phyloP scores from a whole-genome alignment of 495 filamentous ascomycete species.

The Glutinoglossum americanum region DNA sequence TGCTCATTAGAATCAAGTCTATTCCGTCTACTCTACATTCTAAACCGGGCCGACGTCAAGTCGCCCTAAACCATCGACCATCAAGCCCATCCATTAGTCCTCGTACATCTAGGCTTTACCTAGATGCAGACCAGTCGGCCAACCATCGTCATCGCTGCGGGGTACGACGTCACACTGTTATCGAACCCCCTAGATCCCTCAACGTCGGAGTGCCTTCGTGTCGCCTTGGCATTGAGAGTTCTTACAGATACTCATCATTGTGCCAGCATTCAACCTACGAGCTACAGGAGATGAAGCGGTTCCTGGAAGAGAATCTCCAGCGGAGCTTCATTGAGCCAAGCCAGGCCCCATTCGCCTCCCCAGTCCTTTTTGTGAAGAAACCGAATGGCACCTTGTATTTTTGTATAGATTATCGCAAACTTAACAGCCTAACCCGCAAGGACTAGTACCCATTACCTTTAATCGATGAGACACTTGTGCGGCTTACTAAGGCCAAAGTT shows the following conservation, averaged over 20 bases:
- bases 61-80: too few species aligned
- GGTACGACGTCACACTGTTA: too few species aligned
- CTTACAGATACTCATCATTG: not conserved
- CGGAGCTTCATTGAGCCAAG: slow-evolving; percentile 11
- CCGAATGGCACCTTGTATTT: not conserved
- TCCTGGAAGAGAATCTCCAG: slow-evolving; percentile 7
- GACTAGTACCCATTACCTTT: not conserved
- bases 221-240: too few species aligned
- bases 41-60: too few species aligned
- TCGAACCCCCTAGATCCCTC: too few species aligned
- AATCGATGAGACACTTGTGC: not conserved
- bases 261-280: slow-evolving; percentile 5
- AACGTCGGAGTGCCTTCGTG: too few species aligned
- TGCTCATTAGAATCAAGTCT: too few species aligned
- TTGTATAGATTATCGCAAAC: not conserved
- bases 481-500: not conserved
- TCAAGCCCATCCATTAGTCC: too few species aligned
- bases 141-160: too few species aligned
- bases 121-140: too few species aligned
- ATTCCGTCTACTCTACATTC: too few species aligned
- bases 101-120: too few species aligned
- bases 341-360: slow-evolving; percentile 2
- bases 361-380: slow-evolving; percentile 8
- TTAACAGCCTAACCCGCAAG: not conserved
- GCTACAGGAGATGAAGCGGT: not conserved